Conservation (phyloP, 1,284 basidiomycete genomes). For the Psilocybe mexicana region DNA sequence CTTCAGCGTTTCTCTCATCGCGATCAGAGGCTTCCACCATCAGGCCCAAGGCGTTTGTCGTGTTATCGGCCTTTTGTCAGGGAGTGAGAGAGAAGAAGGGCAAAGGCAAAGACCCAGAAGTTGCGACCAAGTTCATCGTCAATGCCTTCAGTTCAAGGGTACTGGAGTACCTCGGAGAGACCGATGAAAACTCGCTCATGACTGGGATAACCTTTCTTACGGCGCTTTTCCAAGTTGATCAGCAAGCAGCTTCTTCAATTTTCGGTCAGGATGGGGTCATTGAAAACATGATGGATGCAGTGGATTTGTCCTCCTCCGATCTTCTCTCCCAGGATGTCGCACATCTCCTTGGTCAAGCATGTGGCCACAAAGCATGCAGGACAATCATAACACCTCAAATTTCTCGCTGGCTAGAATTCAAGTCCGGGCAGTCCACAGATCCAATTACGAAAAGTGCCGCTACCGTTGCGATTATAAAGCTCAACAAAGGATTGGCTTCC, state of each 20-base stretch:
- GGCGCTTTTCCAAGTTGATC: slow-evolving; percentile 78
- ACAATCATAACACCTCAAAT: slow-evolving; percentile 55
- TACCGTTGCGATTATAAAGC: slow-evolving; percentile 77
- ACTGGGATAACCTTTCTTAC: slow-evolving; percentile 62
- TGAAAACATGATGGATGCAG: slow-evolving; percentile 61
- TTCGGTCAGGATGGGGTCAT: slow-evolving; percentile 62
- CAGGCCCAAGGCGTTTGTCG: slow-evolving; percentile 66
- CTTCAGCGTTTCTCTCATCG: slow-evolving; percentile 56
- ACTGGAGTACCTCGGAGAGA: slow-evolving; percentile 50
- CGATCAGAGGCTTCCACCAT: slow-evolving; percentile 33
- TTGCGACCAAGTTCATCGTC: slow-evolving; percentile 48
- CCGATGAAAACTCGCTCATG: slow-evolving; percentile 50
- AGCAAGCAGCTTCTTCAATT: slow-evolving; percentile 59
- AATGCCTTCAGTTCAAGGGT: slow-evolving; percentile 50
- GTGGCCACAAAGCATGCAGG: slow-evolving; percentile 72
- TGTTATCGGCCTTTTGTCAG: slow-evolving; percentile 65
- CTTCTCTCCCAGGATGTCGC: slow-evolving; percentile 57
- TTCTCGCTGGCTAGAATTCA: slow-evolving; percentile 61
- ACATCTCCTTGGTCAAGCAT: slow-evolving; percentile 71
- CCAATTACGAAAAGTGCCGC: slow-evolving; percentile 57
- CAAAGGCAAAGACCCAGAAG: slow-evolving; percentile 38
- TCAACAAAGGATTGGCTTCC: slow-evolving; percentile 56
- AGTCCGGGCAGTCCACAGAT: slow-evolving; percentile 51
- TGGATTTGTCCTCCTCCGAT: slow-evolving; percentile 60
- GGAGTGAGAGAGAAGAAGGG: slow-evolving; percentile 44